phyloP scores from a whole-genome alignment of 352 stramenopile genomes.

The Thraustochytrium sp. region DNA sequence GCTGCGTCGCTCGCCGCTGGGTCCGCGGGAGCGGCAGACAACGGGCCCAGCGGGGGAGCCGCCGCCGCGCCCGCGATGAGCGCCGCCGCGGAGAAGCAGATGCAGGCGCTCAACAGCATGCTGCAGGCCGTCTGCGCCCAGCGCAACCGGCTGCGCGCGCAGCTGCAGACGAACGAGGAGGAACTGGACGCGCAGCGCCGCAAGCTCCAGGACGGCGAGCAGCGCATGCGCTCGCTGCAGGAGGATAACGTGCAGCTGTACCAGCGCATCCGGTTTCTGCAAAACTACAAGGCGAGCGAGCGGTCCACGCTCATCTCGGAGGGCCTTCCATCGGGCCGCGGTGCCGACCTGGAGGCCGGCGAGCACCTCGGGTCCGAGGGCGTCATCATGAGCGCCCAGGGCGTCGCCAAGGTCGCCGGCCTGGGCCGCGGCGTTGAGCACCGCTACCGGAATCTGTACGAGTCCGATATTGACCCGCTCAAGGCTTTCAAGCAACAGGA shows the following conservation, averaged over 20 bases:
- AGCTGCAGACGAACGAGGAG: slow-evolving; percentile 19
- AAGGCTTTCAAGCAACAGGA: slow-evolving; percentile 36
- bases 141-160: slow-evolving; percentile 12
- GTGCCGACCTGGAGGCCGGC: background rate
- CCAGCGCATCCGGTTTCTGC: slow-evolving; percentile 40
- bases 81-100: background rate
- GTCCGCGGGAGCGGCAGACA: too few species aligned
- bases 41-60: too few species aligned
- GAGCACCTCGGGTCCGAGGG: background rate
- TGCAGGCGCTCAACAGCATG: slow-evolving; percentile 36
- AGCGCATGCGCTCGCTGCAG: background rate
- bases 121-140: slow-evolving; percentile 29
- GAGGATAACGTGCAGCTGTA: slow-evolving; percentile 40
- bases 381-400: background rate
- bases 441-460: slow-evolving; percentile 14
- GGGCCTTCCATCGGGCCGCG: background rate
- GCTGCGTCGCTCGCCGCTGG: background rate
- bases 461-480: slow-evolving; percentile 32
- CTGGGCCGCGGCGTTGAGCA: slow-evolving; percentile 29
- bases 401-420: slow-evolving; percentile 17
- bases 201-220: background rate
- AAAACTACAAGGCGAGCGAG: slow-evolving; percentile 42
- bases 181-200: background rate
- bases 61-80: background rate
- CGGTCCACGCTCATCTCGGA: slow-evolving; percentile 33